phyloP scores from a whole-genome alignment of 1,284 basidiomycete species.

The Trametes hirsuta region DNA sequence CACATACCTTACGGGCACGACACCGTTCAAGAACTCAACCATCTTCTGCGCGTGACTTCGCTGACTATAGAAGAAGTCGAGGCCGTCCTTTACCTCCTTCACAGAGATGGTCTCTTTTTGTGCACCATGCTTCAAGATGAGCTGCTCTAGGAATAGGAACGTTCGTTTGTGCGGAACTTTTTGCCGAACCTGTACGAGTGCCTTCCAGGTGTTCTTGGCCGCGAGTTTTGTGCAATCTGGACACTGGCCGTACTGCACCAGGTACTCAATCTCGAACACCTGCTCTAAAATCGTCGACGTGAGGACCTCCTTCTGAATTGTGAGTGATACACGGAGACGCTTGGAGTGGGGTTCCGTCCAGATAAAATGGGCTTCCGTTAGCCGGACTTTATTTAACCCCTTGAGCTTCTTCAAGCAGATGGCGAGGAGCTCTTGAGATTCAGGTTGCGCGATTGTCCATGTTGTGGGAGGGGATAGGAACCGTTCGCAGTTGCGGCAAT shows the following conservation, averaged over 20 bases:
- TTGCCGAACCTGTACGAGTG: slow-evolving; percentile 95
- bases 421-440: slow-evolving; percentile 91
- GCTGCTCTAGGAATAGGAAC: slow-evolving; percentile 96
- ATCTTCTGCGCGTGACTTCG: slow-evolving; percentile 95
- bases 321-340: slow-evolving; percentile 90
- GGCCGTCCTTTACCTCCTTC: slow-evolving; percentile 91
- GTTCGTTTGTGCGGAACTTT: slow-evolving; percentile 98
- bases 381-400: slow-evolving; percentile 90
- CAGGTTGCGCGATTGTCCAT: slow-evolving; percentile 88
- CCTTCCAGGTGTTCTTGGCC: slow-evolving; percentile 99
- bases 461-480: slow-evolving; percentile 90
- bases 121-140: slow-evolving; percentile 95
- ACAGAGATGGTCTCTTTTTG: slow-evolving; percentile 96
- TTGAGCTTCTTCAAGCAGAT: slow-evolving; percentile 95
- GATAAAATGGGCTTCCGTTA: slow-evolving; percentile 97
- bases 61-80: slow-evolving; percentile 96
- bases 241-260: slow-evolving; percentile 96
- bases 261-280: slow-evolving; percentile 95
- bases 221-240: slow-evolving; percentile 92
- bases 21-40: slow-evolving; percentile 91
- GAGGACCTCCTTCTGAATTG: slow-evolving; percentile 98
- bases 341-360: slow-evolving; percentile 99
- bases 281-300: slow-evolving; percentile 96
- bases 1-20: slow-evolving; percentile 84
- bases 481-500: slow-evolving; percentile 95